Base-by-base conservation (phyloP, 441 rosid species). In the Dalechampia spathulata region DNA sequence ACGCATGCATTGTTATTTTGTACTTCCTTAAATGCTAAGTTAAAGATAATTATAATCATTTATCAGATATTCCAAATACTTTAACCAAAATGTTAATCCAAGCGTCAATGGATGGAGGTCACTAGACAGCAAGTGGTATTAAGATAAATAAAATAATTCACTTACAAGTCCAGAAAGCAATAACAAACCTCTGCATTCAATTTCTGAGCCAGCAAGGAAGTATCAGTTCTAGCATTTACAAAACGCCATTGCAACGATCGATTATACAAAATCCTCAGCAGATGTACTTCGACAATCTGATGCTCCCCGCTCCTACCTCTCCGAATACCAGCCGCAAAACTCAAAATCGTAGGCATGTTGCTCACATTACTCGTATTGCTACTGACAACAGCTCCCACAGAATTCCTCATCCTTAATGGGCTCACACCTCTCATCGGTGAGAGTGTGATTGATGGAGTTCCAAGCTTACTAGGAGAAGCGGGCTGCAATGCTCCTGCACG, bases 221-320 rank as follows among this genome's bases (percentile, higher is more conserved):
- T 63, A 64, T 80, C 86, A 53, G 83, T 78, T 67, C 94, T 78
- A 54, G 97, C 99, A 75, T 84, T 89, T 34, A 72, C 77, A 70
- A 84, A 85, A 42, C 90, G 83, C 96, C 90, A 89, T n/a, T 92
- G 97, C 74, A 92, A 55, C 74, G 83, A 56, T 55, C 83, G 78
- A 72, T 89, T 89, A 65, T 89, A 78, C 20, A 85, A 72, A 47
- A 83, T 72, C 73, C 90, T 86, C 73, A 85, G 63, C 66, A 67
- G 38, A 66, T 89, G 96, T 52, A 83, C 85, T 66, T 92, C 87
- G 46, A 50, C 68, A 53, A 79, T 70, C 53, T 74, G 74, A 45
- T 67, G 80, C 70, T 81, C 95, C 55, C 92, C 90, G 58, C 78
- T 58, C 72, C 67, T 85, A 26, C 82, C 82, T 71, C 84, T 75